Base-by-base conservation (phyloP, 169 alveolate genomes). In the Cryptosporidium sp. region DNA sequence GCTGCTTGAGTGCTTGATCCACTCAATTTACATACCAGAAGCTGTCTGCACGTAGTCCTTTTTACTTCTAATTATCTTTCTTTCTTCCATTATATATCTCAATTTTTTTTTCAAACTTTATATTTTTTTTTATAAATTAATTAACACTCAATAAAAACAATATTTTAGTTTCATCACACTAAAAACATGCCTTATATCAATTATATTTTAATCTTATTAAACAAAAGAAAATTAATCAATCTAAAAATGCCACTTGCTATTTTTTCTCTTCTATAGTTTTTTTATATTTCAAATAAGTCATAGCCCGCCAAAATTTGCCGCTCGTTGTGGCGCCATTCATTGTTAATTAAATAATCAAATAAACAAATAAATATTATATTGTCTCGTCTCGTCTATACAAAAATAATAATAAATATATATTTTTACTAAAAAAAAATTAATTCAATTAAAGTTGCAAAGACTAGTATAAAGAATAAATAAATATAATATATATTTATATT, bases 21-120 rank as follows among this genome's bases (percentile, higher is more conserved):
- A 26, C 29, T 21, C 37, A n/a, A 31, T 37, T 56, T 29, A 73
- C 75, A 42, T 80, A 80, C 89, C 89, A 18, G 89, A 80, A 26
- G 89, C 89, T 7, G 89, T 80, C 51, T 80, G 89, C 56, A 80
- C 75, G 65, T 80, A 80, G 35, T 80, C 89, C 16, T 80, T 80
- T 48, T 65, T 80, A 48, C 21, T 80, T 33, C 89, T 80, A 7
- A 21, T 42, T 45, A 61, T 60, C 21, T 21, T 37, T 31, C 16
- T 29, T 23, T 53, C 53, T 37, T 80, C 75, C 89, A 65, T 80
- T n/a, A n/a, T 33, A 31, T 39, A 39, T 42, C 7, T 70, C 62
- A n/a, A 2, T 9, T 44, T 70, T 70, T 26, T 9, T 35, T 21
- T 65, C 42, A 65, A 65, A 37, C 42, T 37, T 21, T 33, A 31